Conservation (phyloP, 345 rosid species). For the Capsella bursapastoris region DNA sequence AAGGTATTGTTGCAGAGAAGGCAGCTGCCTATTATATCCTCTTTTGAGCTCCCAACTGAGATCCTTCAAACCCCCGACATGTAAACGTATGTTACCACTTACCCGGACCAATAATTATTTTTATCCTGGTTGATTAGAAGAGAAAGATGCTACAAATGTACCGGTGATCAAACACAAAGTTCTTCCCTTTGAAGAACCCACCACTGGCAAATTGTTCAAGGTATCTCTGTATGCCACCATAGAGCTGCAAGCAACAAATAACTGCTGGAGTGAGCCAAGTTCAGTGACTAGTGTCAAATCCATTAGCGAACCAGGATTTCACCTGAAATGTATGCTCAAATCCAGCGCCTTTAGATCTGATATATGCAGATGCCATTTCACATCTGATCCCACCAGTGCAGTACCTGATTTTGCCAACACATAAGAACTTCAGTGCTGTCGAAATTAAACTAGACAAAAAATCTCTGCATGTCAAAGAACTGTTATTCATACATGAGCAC, state of each 20-base stretch:
- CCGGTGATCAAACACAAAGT: conserved; percentile 96
- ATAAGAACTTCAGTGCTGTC: conserved; percentile 18
- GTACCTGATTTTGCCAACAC: conserved; percentile 60
- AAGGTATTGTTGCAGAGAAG: conserved; percentile 70
- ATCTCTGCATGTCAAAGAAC: conserved; percentile 23
- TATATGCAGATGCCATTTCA: conserved; percentile 98
- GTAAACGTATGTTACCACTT: background rate
- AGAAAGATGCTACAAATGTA: conserved; percentile 40
- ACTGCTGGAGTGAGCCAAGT: conserved; percentile 10
- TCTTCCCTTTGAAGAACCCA: conserved; percentile 92
- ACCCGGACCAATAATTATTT: background rate
- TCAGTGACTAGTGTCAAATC: conserved; percentile 18
- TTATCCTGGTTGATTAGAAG: background rate
- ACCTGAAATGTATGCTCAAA: conserved; percentile 94
- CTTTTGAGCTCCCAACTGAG: conserved; percentile 82
- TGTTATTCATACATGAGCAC: conserved; percentile 73
- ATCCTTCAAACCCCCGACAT: conserved; percentile 56
- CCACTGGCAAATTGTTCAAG: conserved; percentile 92
- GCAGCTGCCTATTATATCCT: conserved; percentile 67
- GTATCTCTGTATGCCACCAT: conserved; percentile 94
- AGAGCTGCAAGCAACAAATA: conserved; percentile 60
- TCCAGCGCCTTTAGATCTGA: conserved; percentile 83
- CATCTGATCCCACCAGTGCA: conserved; percentile 99
- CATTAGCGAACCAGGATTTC: conserved; percentile 35
- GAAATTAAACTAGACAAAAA: background rate